Evolutionary conservation across 129 eudicot genomes (phyloP).

Genomic region (Tanacetum coccineum): DNA sequence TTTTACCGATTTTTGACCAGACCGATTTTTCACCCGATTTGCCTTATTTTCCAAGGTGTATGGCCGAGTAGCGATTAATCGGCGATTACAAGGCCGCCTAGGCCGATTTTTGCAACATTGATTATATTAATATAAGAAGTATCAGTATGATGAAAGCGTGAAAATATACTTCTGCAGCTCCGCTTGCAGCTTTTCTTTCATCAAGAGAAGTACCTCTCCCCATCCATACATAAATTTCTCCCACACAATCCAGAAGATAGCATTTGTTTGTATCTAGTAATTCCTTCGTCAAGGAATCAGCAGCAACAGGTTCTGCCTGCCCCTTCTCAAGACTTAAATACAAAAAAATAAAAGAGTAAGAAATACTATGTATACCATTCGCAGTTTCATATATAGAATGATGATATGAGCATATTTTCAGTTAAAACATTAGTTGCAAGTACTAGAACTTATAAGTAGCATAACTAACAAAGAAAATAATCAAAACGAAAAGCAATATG

Average conservation of each 20-base stretch:
- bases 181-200: constrained; percentile 63
- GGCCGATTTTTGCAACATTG: too few relatives aligned
- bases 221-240: constrained; percentile 68
- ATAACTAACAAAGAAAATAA: not conserved
- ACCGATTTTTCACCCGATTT: too few relatives aligned
- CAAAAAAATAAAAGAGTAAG: constrained; percentile 5
- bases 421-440: constrained; percentile 11
- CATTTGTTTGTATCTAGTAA: constrained; percentile 58
- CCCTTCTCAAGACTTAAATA: constrained; percentile 60
- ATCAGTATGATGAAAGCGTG: not conserved
- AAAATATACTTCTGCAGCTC: constrained; percentile 61
- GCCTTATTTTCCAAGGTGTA: too few relatives aligned
- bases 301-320: constrained; percentile 43
- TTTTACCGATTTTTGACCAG: too few relatives aligned
- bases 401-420: constrained; percentile 12
- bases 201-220: constrained; percentile 69
- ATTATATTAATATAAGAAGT: too few relatives aligned
- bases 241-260: constrained; percentile 54
- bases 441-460: constrained; percentile 15
- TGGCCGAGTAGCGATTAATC: too few relatives aligned
- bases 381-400: constrained; percentile 8
- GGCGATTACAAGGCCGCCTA: too few relatives aligned
- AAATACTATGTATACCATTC: not conserved
- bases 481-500: not conserved
- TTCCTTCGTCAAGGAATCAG: constrained; percentile 49